A percentile compares a stretch with the other conserved stretches of the same genome.
These are phyloP conservation scores for Fusarium camptoceras DNA, from an alignment of 2,329 filamentous ascomycete genomes.

Conservation along the genomic window DNA sequence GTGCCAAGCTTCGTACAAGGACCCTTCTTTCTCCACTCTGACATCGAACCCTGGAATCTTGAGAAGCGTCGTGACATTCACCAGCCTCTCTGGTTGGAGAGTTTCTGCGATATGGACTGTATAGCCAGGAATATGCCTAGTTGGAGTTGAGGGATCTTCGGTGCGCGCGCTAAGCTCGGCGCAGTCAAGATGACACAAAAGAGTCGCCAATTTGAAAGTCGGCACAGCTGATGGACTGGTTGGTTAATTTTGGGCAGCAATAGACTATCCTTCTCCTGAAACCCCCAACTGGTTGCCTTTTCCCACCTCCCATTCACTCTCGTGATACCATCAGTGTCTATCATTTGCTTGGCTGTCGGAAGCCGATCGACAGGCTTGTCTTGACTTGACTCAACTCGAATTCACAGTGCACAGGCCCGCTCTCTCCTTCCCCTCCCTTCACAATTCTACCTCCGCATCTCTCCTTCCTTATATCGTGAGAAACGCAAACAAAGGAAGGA, in stretches of 20 bases:
- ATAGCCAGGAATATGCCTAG: constrained; percentile 10
- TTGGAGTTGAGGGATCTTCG: constrained; percentile 18
- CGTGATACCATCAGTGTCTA: constrained; percentile 29
- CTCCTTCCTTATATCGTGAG: constrained; percentile 23
- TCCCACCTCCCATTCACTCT: constrained; percentile 14
- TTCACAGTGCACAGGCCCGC: constrained; percentile 36
- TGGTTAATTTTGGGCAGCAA: constrained; percentile 9
- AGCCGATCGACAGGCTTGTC: constrained; percentile 17
- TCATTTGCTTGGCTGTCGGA: constrained; percentile 1
- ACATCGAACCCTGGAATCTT: constrained; percentile 29
- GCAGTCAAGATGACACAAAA: constrained; percentile 9
- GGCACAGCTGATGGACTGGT: not conserved
- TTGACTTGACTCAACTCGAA: constrained; percentile 9
- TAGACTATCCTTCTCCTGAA: constrained; percentile 17
- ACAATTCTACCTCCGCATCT: constrained; percentile 18
- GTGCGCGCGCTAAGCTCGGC: constrained; percentile 39
- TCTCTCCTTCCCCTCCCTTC: constrained; percentile 19
- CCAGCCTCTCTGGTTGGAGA: constrained; percentile 32
- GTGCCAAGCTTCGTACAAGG: constrained; percentile 19
- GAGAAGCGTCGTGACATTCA: constrained; percentile 6
- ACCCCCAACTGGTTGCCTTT: constrained; percentile 5
- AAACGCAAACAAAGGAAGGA: constrained; percentile 8
- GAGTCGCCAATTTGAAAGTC: not conserved
- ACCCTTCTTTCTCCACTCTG: constrained; percentile 27
- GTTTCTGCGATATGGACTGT: not conserved